Evolutionary conservation across 768 basidiomycete genomes (phyloP), one percentile per base, ranked within the genome.

Genomic region (Lactarius quietus): DNA sequence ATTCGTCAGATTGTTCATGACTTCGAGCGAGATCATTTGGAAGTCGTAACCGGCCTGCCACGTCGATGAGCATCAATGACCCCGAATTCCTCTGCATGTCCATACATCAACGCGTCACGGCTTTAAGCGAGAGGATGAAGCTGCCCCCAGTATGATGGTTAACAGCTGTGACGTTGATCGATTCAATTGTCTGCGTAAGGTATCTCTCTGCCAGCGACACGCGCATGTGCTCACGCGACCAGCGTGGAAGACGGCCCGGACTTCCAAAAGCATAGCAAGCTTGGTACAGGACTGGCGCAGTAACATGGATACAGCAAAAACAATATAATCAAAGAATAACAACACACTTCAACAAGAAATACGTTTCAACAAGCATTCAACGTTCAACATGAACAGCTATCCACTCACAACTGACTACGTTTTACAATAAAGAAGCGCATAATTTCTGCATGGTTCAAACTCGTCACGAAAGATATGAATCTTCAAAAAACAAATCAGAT

Each of bases 1-100:
- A 56, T 76, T 74, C 59, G 77, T 78, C 63, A 78, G 71, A 14
- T 39, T 60, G 61, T 78, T 71, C 76, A 78, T 74, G 60, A 76
- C 76, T n/a, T n/a, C n/a, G n/a, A n/a, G n/a, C n/a, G n/a, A n/a
- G n/a, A n/a, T n/a, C n/a, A n/a, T n/a, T n/a, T n/a, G n/a, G n/a
- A n/a, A n/a, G n/a, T n/a, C n/a, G n/a, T n/a, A n/a, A n/a, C n/a
- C n/a, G n/a, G n/a, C n/a, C n/a, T n/a, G n/a, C n/a, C n/a, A n/a
- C n/a, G n/a, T n/a, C n/a, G n/a, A n/a, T n/a, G n/a, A n/a, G n/a
- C n/a, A n/a, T n/a, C n/a, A n/a, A n/a, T n/a, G n/a, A n/a, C n/a
- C n/a, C n/a, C n/a, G n/a, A n/a, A n/a, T n/a, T n/a, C n/a, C n/a
- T n/a, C n/a, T n/a, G n/a, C n/a, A n/a, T n/a, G n/a, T n/a, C n/a